These are phyloP conservation scores for Leavenworthia alabamica DNA, from an alignment of 345 rosid genomes.

Conservation along the genomic window DNA sequence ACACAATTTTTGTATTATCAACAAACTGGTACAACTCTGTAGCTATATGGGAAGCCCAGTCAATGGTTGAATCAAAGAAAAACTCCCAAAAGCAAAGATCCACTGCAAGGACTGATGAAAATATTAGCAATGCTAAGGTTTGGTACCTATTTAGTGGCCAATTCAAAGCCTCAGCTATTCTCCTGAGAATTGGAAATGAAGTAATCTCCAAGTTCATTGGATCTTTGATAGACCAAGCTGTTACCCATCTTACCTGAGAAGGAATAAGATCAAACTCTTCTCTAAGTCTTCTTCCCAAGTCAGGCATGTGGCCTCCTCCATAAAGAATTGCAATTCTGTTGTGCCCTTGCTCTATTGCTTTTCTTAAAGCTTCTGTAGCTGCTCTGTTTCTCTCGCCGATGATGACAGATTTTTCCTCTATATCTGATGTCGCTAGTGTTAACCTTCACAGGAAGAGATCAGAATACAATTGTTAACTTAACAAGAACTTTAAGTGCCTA, in stretches of 20 bases:
- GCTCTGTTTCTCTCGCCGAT: slow-evolving; percentile 89
- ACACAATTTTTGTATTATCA: slow-evolving; percentile 37
- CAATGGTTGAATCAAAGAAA: slow-evolving; percentile 52
- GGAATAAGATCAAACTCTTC: slow-evolving; percentile 77
- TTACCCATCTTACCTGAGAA: slow-evolving; percentile 64
- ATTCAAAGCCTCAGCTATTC: slow-evolving; percentile 59
- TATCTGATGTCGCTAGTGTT: slow-evolving; percentile 60
- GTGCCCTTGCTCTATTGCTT: slow-evolving; percentile 63
- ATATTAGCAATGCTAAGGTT: slow-evolving; percentile 67
- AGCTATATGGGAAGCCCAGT: slow-evolving; percentile 51
- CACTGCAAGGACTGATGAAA: slow-evolving; percentile 66
- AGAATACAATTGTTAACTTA: neutral
- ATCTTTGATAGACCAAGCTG: slow-evolving; percentile 82
- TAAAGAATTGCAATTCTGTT: slow-evolving; percentile 69
- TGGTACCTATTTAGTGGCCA: slow-evolving; percentile 92
- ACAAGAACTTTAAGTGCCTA: neutral
- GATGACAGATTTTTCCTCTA: slow-evolving; percentile 76
- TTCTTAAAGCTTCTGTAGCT: slow-evolving; percentile 57
- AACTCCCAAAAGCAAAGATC: slow-evolving; percentile 92
- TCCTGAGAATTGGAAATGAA: slow-evolving; percentile 59
- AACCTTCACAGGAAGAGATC: slow-evolving; percentile 41
- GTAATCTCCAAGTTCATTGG: slow-evolving; percentile 34
- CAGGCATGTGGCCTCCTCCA: slow-evolving; percentile 99
- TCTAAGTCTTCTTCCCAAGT: slow-evolving; percentile 66
- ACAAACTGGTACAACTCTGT: slow-evolving; percentile 35